Evolutionary conservation across 495 filamentous ascomycete species (phyloP), one percentile per base, ranked within the genome.

Genomic region (Chaetomidium leptoderma): DNA sequence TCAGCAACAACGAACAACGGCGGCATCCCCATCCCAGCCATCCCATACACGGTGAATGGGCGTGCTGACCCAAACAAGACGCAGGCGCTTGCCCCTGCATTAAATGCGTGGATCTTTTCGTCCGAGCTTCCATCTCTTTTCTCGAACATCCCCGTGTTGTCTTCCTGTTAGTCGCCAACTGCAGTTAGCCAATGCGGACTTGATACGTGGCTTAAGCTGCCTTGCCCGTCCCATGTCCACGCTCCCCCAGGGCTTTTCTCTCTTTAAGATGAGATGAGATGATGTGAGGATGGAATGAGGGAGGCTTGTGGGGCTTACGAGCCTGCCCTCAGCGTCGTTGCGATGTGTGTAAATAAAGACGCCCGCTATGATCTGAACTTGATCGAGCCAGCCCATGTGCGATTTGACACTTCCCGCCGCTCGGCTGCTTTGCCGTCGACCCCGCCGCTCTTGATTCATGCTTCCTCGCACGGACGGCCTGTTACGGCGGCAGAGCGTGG

Each of bases 401-500:
- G 19, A 24, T n/a, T 57, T 0, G 44, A 13, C 39, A 23, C 36
- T 29, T n/a, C 24, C 7, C 35, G 17, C 23, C 29, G 11, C 43
- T 56, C 19, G 42, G 35, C 19, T 44, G 21, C 36, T 21, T 11
- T 52, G 33, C 49, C 49, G 49, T 30, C n/a, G 29, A 37, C 29
- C n/a, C 36, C 37, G 36, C 24, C 24, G 7, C 36, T 27, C 36
- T 13, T 21, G 2, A 3, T 56, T 46, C 45, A 59, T 59, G 48
- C 54, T 44, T 33, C 48, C 57, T 59, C 39, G 52, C 58, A 63
- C 61, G 45, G 61, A 58, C 30, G 27, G 16, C 32, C 49, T 49
- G 58, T 60, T 58, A 66, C 54, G 55, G 62, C 48, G 51, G 58
- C 27, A 57, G 64, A 26, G 23, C 32, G 58, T 45, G 60, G 42